Base-by-base conservation (phyloP, 176 grass and related monocot genomes). In the Phoenix roebelenii region DNA sequence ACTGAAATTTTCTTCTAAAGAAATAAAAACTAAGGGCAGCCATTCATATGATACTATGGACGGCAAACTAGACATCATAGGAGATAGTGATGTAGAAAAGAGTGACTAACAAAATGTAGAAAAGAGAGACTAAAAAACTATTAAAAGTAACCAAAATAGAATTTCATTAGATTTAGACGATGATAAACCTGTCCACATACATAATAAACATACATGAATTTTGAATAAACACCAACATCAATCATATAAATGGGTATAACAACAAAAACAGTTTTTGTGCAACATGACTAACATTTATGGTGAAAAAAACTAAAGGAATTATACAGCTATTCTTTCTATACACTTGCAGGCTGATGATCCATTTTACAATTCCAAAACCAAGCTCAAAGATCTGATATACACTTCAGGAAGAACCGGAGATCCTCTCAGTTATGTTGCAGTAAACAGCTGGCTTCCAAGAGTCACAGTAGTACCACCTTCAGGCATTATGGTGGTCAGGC, bases 401-500 rank as follows among this genome's bases (percentile, higher is more conserved):
- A 77, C 15, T 61, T 62, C 24, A 39, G 50, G 69, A 23, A 62
- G 69, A 76, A 68, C 52, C 16, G 19, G 3, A 22, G 25, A 63
- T 9, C 51, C 16, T 15, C 22, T 76, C 25, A 67, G 52, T 69
- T 88, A 62, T 57, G 72, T 76, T 75, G 72, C 66, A 74, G 58
- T 88, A 70, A 98, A 98, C 23, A 98, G 79, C 82, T 98, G 88
- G 72, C 94, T 98, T 25, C 94, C 88, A 57, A 98, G 84, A 63
- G 94, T 89, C 15, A 98, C 82, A n/a, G 77, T 98, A 56, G 94
- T 39, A 26, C 70, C 83, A 49, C 63, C 60, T 67, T 76, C 81
- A 30, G 79, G 29, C 88, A 81, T 83, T 59, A 76, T 52, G 3
- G 88, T 89, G 0, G 94, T 98, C 62, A 83, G 55, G 22, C 76